Conservation (phyloP, 2,329 filamentous ascomycete species). For the Sclerotinia minor region DNA sequence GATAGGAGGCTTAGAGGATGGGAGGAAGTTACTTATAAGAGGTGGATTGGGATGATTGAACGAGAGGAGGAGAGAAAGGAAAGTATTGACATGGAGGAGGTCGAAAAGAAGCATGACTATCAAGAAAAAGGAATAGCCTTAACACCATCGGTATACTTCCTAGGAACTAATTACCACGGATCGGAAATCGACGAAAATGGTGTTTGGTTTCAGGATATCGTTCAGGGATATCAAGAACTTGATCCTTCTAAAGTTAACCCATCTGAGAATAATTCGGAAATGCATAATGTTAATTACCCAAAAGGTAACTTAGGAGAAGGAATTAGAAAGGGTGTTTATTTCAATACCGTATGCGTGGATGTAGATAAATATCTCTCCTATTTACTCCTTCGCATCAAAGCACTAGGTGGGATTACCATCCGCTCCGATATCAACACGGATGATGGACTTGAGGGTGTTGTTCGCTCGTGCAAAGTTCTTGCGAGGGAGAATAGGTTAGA, state of each 20-base stretch:
- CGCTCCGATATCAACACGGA: not conserved
- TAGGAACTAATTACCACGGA: not conserved
- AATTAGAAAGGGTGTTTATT: not conserved
- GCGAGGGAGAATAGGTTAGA: not conserved
- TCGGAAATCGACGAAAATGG: not conserved
- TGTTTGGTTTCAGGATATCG: not conserved
- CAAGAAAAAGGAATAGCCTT: not conserved
- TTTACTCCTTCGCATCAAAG: not conserved
- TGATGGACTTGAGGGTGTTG: not conserved
- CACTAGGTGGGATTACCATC: not conserved
- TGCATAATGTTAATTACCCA: not conserved
- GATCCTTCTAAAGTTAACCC: not conserved
- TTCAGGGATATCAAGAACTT: not conserved
- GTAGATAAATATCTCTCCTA: not conserved
- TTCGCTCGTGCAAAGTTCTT: not conserved
- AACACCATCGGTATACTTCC: not conserved
- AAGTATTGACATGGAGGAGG: not conserved
- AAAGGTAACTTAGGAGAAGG: not conserved
- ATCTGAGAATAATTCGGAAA: no score
- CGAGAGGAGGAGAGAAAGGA: not conserved
- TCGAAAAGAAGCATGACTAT: not conserved
- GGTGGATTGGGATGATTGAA: no score
- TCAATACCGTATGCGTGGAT: not conserved
- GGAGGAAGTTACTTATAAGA: not conserved
- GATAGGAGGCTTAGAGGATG: not conserved